Evolutionary conservation across 306 rosid genomes (phyloP).

Genomic region (Senna tora): DNA sequence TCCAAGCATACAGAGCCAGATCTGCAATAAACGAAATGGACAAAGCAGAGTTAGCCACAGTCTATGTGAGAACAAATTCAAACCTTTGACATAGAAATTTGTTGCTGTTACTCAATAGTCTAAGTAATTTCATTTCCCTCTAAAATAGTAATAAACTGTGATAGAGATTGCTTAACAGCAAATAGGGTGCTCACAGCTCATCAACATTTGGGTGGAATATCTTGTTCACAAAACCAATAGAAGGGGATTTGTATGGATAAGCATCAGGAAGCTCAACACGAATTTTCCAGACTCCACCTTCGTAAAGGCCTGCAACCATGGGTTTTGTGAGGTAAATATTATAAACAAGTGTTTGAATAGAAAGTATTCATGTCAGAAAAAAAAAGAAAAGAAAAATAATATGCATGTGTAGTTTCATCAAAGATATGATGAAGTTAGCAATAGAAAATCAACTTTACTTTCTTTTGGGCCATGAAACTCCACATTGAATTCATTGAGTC

Average conservation of each 20-base stretch:
- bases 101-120: conserved; percentile 23
- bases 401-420: neutral
- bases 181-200: conserved; percentile 66
- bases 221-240: conserved; percentile 62
- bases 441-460: conserved; percentile 44
- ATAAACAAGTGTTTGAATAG: neutral
- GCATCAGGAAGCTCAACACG: conserved; percentile 68
- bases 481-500: conserved; percentile 68
- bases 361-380: neutral
- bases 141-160: neutral
- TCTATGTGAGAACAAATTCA: conserved; percentile 31
- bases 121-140: conserved; percentile 7
- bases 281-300: conserved; percentile 72
- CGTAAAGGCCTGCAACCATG: conserved; percentile 56
- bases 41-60: conserved; percentile 41
- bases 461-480: conserved; percentile 78
- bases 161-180: conserved; percentile 23
- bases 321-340: neutral
- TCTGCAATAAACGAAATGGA: conserved; percentile 58
- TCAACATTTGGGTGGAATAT: conserved; percentile 91
- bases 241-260: conserved; percentile 62
- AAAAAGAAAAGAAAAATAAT: neutral
- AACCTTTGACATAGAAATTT: conserved; percentile 11
- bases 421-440: neutral
- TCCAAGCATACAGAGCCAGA: conserved; percentile 97